phyloP scores from a whole-genome alignment of 345 rosid species.

The Pugionium dolabratum region DNA sequence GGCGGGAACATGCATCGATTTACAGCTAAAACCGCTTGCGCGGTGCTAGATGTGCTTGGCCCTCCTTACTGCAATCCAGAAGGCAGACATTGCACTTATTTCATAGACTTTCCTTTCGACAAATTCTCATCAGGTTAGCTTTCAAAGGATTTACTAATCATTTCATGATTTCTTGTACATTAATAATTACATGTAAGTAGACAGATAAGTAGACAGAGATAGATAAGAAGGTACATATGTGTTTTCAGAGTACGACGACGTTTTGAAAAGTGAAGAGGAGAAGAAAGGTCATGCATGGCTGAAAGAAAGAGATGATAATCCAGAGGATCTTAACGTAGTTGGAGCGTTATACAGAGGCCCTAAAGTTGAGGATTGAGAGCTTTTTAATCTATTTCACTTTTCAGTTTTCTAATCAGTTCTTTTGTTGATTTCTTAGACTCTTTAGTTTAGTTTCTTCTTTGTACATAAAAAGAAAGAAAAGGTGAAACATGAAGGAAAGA shows the following conservation, averaged over 20 bases:
- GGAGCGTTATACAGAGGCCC: conserved; percentile 62
- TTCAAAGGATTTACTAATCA: not conserved
- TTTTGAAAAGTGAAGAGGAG: conserved; percentile 54
- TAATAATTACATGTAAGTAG: not conserved
- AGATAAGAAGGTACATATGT: not conserved
- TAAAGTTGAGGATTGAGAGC: conserved; percentile 37
- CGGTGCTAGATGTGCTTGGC: conserved; percentile 86
- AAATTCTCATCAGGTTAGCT: conserved; percentile 39
- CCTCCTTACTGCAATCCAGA: conserved; percentile 82
- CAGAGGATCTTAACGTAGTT: conserved; percentile 54
- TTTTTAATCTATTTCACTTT: conserved; percentile 11
- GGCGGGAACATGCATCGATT: conserved; percentile 98
- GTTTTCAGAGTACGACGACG: conserved; percentile 44
- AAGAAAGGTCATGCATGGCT: conserved; percentile 69
- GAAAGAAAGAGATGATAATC: conserved; percentile 59
- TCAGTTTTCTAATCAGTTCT: not conserved
- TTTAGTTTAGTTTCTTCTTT: conserved; percentile 43
- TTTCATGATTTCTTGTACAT: not conserved
- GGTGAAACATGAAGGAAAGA: not conserved
- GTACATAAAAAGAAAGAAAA: conserved; percentile 44
- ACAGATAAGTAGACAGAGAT: not conserved
- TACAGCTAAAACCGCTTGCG: conserved; percentile 82
- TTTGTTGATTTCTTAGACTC: not conserved
- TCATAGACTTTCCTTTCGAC: conserved; percentile 55
- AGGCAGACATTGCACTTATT: conserved; percentile 81